Evolutionary conservation across 2,329 filamentous ascomycete genomes (phyloP).

Genomic region (Xylaria sp.): DNA sequence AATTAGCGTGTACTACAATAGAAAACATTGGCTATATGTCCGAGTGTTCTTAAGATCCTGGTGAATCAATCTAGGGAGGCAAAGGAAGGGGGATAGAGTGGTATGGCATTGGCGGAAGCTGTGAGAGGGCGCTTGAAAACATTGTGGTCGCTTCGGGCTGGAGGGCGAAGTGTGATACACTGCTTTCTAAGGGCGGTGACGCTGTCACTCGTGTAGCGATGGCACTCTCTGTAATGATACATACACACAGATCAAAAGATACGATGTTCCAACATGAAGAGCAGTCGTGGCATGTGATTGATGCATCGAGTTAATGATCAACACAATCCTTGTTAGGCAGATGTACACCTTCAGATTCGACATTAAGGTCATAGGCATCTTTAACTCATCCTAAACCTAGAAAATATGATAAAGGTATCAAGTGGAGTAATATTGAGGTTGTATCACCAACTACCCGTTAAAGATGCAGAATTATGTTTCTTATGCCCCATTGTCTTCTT

Average conservation of each 20-base stretch:
- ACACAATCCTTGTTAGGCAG: too few species aligned
- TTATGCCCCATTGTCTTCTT: conserved; percentile 43
- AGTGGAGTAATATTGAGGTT: background rate
- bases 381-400: conserved; percentile 16
- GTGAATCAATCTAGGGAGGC: background rate
- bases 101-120: background rate
- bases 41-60: background rate
- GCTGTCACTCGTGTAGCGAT: background rate
- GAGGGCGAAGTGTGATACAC: background rate
- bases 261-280: background rate
- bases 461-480: conserved; percentile 34
- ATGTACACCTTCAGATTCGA: background rate
- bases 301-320: background rate
- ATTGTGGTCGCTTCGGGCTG: background rate
- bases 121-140: background rate
- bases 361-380: background rate
- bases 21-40: background rate
- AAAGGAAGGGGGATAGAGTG: background rate
- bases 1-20: conserved; percentile 16
- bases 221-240: conserved; percentile 37
- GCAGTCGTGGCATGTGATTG: background rate
- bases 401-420: background rate
- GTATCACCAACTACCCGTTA: conserved; percentile 17
- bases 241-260: conserved; percentile 27
- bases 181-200: background rate